These are phyloP conservation scores for Calonectria ilicicola DNA, from an alignment of 2,329 filamentous ascomycete genomes.

Conservation along the genomic window DNA sequence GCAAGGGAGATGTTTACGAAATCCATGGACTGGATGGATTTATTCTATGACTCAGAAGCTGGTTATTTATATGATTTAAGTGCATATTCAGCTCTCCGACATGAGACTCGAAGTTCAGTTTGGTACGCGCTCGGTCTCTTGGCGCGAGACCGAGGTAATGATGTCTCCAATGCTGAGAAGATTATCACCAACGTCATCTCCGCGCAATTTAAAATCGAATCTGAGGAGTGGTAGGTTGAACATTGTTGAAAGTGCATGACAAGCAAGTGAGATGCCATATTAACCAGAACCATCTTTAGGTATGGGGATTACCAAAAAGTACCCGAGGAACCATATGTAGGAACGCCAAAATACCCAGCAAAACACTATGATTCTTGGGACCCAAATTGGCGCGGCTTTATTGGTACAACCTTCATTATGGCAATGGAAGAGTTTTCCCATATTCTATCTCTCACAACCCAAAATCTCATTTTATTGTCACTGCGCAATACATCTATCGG, in stretches of 20 bases:
- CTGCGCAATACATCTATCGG: conserved; percentile 67
- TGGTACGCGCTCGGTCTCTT: conserved; percentile 72
- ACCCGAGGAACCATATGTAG: conserved; percentile 69
- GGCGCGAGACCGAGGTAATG: conserved; percentile 63
- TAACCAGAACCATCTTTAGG: conserved; percentile 16
- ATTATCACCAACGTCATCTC: conserved; percentile 66
- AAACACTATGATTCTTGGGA: conserved; percentile 70
- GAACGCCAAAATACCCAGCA: conserved; percentile 60
- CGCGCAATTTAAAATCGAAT: conserved; percentile 63
- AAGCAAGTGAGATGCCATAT: fast-evolving
- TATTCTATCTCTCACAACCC: conserved; percentile 52
- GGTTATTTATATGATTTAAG: conserved; percentile 66
- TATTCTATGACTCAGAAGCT: conserved; percentile 62
- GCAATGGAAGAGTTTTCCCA: conserved; percentile 69
- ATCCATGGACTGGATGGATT: conserved; percentile 60
- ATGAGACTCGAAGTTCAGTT: conserved; percentile 67
- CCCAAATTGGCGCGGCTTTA: conserved; percentile 74
- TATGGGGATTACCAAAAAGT: conserved; percentile 62
- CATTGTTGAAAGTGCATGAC: fast-evolving
- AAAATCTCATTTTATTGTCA: conserved; percentile 62
- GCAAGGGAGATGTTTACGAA: conserved; percentile 32
- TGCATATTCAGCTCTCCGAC: conserved; percentile 57
- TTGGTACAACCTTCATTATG: conserved; percentile 69
- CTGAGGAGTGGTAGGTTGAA: conserved; percentile 63
- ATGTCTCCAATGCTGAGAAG: conserved; percentile 62